Evolutionary conservation across 495 filamentous ascomycete genomes (phyloP), one percentile per base, ranked within the genome.

Genomic region (Tuber magnatum): DNA sequence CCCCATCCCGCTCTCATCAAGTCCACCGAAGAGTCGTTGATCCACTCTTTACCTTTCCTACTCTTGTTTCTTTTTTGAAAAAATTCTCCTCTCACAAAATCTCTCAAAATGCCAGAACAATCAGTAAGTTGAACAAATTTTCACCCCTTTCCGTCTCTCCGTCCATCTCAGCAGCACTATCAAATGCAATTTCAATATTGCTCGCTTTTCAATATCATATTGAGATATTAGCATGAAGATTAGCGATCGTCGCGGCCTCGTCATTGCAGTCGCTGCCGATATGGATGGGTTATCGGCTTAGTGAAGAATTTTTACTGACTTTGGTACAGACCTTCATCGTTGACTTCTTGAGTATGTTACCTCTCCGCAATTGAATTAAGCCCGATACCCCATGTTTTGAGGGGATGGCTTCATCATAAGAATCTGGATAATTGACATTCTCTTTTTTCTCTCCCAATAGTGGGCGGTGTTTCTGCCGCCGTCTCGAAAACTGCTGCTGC

Each of bases 401-500:
- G 61, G n/a, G 32, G 71, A 71, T 39, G 68, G 73, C 76, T 70
- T 75, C 68, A 68, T 46, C 43, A 74, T 75, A 68, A 18, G 56
- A 69, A 35, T 75, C n/a, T 72, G 40, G 71, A 75, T 79, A 51
- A 70, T 80, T 73, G 68, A 78, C 42, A 70, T 70, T 72, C 20
- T 68, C 22, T 73, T 75, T 73, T 74, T 42, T 68, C 70, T 68
- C 70, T 73, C 22, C 61, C 46, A 77, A 71, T 35, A 81, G 83
- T 98, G 96, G 95, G 95, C 92, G 95, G 95, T 97, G 91, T 99
- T 80, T 97, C 95, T 83, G 95, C 95, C 84, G 95, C 95, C 87
- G 94, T 99, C 91, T 98, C 95, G 83, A 99, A 99, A 92, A 99
- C 95, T 81, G 96, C 96, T 84, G 95, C 95, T 86, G 95, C 95